Evolutionary conservation across 1,284 basidiomycete genomes (phyloP).

Genomic region (Mycena citricolor): DNA sequence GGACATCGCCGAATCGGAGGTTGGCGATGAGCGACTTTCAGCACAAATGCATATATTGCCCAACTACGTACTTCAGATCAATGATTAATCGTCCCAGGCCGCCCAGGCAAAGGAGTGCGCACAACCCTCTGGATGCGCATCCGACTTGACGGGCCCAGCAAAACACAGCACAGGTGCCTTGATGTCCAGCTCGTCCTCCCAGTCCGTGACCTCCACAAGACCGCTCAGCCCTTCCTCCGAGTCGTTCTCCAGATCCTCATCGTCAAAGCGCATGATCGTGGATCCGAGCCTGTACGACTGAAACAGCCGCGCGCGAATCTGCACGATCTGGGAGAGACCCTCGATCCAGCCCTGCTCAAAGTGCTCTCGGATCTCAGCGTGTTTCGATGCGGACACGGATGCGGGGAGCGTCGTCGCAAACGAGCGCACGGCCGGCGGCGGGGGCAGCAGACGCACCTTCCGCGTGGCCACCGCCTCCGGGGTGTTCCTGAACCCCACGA

Average conservation of each 20-base stretch:
- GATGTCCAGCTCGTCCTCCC: constrained; percentile 34
- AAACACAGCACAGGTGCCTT: constrained; percentile 48
- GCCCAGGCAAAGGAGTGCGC: constrained; percentile 37
- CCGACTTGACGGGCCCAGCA: constrained; percentile 35
- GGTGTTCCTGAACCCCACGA: not conserved
- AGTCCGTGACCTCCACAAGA: constrained; percentile 40
- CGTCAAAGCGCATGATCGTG: constrained; percentile 41
- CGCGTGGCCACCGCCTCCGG: constrained; percentile 1
- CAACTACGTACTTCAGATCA: no score
- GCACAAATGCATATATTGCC: no score
- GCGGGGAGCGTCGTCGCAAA: constrained; percentile 41
- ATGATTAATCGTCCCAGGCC: constrained; percentile 28
- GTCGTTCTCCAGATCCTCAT: constrained; percentile 29
- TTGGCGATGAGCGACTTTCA: no score
- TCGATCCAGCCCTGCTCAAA: constrained; percentile 63
- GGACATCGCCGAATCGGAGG: no score
- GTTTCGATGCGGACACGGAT: constrained; percentile 32
- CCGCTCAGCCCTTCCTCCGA: constrained; percentile 46
- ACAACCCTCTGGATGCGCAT: constrained; percentile 35
- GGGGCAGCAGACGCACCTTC: constrained; percentile 45
- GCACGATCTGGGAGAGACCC: constrained; percentile 47
- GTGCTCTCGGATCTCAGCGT: constrained; percentile 39
- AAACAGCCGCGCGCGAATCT: constrained; percentile 41
- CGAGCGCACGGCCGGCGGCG: constrained; percentile 38
- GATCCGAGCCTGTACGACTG: constrained; percentile 48